Conservation (phyloP, 2,329 filamentous ascomycete genomes). For the Aspergillus sp. region DNA sequence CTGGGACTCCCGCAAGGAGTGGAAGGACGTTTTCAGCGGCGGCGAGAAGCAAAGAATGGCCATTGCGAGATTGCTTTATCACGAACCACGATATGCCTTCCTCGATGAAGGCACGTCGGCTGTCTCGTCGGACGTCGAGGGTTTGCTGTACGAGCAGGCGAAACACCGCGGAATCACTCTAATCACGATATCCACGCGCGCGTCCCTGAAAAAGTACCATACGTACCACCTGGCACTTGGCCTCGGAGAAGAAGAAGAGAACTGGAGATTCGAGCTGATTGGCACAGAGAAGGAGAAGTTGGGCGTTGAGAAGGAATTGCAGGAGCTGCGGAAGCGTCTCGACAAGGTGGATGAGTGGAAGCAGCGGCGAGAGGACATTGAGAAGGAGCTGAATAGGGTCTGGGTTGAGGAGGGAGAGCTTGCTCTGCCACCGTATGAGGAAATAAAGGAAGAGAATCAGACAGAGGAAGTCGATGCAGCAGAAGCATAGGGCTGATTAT, state of each 20-base stretch:
- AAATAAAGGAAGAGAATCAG: slow-evolving; percentile 4
- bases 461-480: slow-evolving; percentile 4
- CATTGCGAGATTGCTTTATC: slow-evolving; percentile 83
- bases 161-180: slow-evolving; percentile 92
- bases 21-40: slow-evolving; percentile 96
- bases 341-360: slow-evolving; percentile 81
- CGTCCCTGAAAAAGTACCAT: slow-evolving; percentile 92
- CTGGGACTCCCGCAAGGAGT: slow-evolving; percentile 94
- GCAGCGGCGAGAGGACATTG: slow-evolving; percentile 68
- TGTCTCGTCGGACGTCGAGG: slow-evolving; percentile 90
- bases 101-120: slow-evolving; percentile 94
- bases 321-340: slow-evolving; percentile 73
- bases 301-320: slow-evolving; percentile 83
- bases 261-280: slow-evolving; percentile 90
- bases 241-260: slow-evolving; percentile 69
- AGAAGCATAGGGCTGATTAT: not conserved
- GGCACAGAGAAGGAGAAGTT: slow-evolving; percentile 90
- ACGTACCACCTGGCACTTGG: slow-evolving; percentile 83
- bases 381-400: slow-evolving; percentile 65
- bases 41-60: slow-evolving; percentile 96
- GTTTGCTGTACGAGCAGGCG: slow-evolving; percentile 82
- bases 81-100: slow-evolving; percentile 89
- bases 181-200: slow-evolving; percentile 91
- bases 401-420: slow-evolving; percentile 47
- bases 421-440: slow-evolving; percentile 30